A percentile compares a stretch with the other conserved stretches of the same genome.
phyloP scores from a whole-genome alignment of 1,284 basidiomycete genomes.

The Xerocomus nothofagi region DNA sequence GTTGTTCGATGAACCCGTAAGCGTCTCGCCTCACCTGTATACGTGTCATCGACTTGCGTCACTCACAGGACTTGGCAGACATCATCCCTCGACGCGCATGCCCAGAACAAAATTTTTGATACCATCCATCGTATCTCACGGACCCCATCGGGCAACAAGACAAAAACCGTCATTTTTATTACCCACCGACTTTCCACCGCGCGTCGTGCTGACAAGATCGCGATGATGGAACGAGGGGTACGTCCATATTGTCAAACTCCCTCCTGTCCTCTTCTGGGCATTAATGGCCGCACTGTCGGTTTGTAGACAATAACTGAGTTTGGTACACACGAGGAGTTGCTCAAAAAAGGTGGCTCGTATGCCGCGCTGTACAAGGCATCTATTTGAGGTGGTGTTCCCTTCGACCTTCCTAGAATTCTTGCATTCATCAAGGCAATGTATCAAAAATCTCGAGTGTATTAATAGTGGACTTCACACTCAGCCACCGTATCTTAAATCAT shows the following conservation, averaged over 20 bases:
- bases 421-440: constrained; percentile 31
- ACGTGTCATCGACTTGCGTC: constrained; percentile 6
- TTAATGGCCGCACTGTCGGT: constrained; percentile 20
- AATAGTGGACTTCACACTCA: constrained; percentile 16
- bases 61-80: constrained; percentile 46
- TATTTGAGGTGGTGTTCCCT: constrained; percentile 39
- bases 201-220: constrained; percentile 77
- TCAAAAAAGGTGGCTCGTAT: constrained; percentile 61
- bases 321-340: constrained; percentile 74
- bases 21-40: constrained; percentile 30
- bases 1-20: constrained; percentile 77
- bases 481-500: constrained; percentile 27
- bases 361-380: constrained; percentile 71
- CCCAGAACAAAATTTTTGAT: constrained; percentile 77
- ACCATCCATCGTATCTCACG: constrained; percentile 64
- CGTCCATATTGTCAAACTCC: constrained; percentile 31
- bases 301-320: constrained; percentile 74
- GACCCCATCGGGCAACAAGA: constrained; percentile 50
- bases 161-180: constrained; percentile 79
- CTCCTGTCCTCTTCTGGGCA: constrained; percentile 16
- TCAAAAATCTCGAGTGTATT: constrained; percentile 25
- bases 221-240: constrained; percentile 83
- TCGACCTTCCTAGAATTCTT: constrained; percentile 2
- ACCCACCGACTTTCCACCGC: constrained; percentile 81
- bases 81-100: constrained; percentile 76